Evolutionary conservation across 805 yeast genomes (phyloP).

Genomic region (Pichia nakasei): DNA sequence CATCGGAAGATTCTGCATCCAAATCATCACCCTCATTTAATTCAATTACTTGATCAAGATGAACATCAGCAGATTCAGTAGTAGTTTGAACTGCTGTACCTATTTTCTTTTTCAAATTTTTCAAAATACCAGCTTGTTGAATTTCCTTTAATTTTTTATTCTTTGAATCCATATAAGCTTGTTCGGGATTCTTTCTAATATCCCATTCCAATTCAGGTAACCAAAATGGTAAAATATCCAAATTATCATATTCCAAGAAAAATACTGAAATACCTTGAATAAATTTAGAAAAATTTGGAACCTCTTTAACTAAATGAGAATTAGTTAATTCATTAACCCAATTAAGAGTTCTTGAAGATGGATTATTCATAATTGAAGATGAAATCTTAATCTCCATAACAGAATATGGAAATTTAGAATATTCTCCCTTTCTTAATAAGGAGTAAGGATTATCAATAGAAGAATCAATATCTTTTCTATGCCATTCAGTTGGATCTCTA

Average conservation of each 20-base stretch:
- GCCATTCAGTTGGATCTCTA: conserved; percentile 87
- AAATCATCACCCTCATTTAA: conserved; percentile 27
- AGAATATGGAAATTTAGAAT: conserved; percentile 69
- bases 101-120: conserved; percentile 34
- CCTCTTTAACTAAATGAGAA: conserved; percentile 81
- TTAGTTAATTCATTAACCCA: conserved; percentile 87
- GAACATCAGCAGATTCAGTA: conserved; percentile 18
- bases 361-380: conserved; percentile 38
- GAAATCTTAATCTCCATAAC: conserved; percentile 74
- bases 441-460: conserved; percentile 59
- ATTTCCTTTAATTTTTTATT: conserved; percentile 41
- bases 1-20: conserved; percentile 45
- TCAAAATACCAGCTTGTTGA: conserved; percentile 30
- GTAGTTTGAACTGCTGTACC: conserved; percentile 31
- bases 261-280: conserved; percentile 87
- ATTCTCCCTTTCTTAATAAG: conserved; percentile 79
- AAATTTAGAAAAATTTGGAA: conserved; percentile 88
- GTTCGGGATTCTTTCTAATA: conserved; percentile 68
- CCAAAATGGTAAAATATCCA: conserved; percentile 93
- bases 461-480: conserved; percentile 83
- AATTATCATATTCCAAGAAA: conserved; percentile 81
- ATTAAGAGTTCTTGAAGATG: conserved; percentile 36
- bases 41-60: conserved; percentile 27
- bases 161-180: conserved; percentile 62
- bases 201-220: conserved; percentile 79